Evolutionary conservation across 2,329 filamentous ascomycete species (phyloP).

Genomic region (Ceratocystis harringtonii): DNA sequence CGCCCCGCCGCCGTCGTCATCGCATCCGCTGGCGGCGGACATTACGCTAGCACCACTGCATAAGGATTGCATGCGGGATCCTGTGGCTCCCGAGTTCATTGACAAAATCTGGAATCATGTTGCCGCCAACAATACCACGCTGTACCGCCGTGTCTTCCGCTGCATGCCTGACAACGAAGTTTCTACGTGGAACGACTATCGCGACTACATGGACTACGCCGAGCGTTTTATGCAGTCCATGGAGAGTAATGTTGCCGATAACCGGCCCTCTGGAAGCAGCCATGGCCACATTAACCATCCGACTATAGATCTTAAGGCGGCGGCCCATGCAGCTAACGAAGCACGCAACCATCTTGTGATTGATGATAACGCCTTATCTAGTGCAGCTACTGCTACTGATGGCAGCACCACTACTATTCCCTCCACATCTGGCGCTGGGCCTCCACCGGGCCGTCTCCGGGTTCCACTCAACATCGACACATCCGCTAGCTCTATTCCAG

Average conservation of each 20-base stretch:
- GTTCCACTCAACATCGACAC: constrained; percentile 21
- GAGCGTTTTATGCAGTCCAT: constrained; percentile 59
- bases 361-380: not conserved
- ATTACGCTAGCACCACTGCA: constrained; percentile 60
- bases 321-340: constrained; percentile 20
- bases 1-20: constrained; percentile 18
- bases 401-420: not conserved
- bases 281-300: constrained; percentile 23
- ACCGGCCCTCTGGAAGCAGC: constrained; percentile 31
- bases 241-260: constrained; percentile 34
- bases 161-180: constrained; percentile 96
- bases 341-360: constrained; percentile 22
- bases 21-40: constrained; percentile 46
- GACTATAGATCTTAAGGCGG: constrained; percentile 18
- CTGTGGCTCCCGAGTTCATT: constrained; percentile 66
- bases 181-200: constrained; percentile 83
- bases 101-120: constrained; percentile 76
- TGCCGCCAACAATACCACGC: constrained; percentile 86
- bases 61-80: constrained; percentile 90
- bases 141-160: constrained; percentile 85
- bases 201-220: constrained; percentile 63
- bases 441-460: constrained; percentile 1
- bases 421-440: not conserved
- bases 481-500: constrained; percentile 14
- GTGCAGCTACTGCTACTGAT: not conserved